These are phyloP conservation scores for Lachnellula willkommii DNA, from an alignment of 2,329 filamentous ascomycete species.

Conservation along the genomic window DNA sequence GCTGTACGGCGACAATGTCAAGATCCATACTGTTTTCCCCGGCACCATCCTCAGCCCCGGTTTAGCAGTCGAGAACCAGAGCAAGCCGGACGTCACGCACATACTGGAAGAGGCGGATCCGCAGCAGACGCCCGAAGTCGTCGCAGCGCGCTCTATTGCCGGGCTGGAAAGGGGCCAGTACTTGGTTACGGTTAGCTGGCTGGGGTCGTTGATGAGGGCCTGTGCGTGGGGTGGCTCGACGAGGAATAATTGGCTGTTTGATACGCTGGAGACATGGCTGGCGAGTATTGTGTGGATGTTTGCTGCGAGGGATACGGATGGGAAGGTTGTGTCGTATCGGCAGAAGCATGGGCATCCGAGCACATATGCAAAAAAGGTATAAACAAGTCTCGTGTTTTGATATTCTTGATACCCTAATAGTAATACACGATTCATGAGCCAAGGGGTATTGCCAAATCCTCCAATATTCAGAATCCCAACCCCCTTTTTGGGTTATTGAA, in stretches of 20 bases:
- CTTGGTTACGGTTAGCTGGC: conserved; percentile 67
- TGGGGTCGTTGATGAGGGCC: conserved; percentile 69
- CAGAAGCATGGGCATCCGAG: conserved; percentile 55
- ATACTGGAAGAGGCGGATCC: conserved; percentile 79
- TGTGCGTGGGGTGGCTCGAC: conserved; percentile 48
- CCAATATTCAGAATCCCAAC: neutral
- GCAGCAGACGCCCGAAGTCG: conserved; percentile 69
- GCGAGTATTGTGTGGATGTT: conserved; percentile 53
- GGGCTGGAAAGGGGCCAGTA: conserved; percentile 78
- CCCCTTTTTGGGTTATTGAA: too few relatives aligned
- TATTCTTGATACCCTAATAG: neutral
- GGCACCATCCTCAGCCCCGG: conserved; percentile 78
- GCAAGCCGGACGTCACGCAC: conserved; percentile 75
- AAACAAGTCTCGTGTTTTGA: neutral
- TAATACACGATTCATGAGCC: neutral
- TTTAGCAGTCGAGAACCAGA: conserved; percentile 66
- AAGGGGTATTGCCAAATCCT: neutral
- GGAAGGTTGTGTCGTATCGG: conserved; percentile 51
- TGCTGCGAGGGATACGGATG: conserved; percentile 49
- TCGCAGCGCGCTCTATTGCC: conserved; percentile 63
- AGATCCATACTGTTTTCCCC: conserved; percentile 77
- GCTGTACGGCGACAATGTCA: conserved; percentile 78
- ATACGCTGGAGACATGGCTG: conserved; percentile 52
- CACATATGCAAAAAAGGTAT: conserved; percentile 29
- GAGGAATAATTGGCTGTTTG: conserved; percentile 55